Conservation (phyloP, 257 asterid species). For the Solanum acaule region DNA sequence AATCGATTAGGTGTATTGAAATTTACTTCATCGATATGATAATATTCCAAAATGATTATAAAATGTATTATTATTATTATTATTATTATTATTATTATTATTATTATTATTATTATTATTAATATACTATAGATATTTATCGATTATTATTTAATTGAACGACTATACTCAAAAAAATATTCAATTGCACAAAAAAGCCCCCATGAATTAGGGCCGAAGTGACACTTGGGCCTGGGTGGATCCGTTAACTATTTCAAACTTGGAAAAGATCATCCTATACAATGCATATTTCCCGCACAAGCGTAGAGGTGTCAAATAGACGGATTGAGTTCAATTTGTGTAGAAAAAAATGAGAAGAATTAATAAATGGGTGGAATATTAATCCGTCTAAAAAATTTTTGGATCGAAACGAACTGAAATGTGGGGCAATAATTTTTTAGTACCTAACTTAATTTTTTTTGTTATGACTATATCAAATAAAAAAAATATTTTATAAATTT, state of each 20-base stretch:
- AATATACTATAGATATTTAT: too few species aligned
- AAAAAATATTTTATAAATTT: neutral
- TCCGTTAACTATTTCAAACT: neutral
- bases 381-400: fast-evolving
- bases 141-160: too few species aligned
- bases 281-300: neutral
- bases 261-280: neutral
- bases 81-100: too few species aligned
- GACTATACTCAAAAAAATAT: neutral
- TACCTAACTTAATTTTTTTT: neutral
- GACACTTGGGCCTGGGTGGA: neutral
- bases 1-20: neutral
- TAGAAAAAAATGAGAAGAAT: neutral
- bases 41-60: too few species aligned
- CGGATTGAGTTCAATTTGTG: neutral
- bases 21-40: neutral
- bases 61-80: too few species aligned
- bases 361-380: neutral
- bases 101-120: too few species aligned
- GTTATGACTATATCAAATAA: neutral
- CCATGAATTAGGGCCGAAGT: neutral
- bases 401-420: neutral
- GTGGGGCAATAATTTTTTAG: neutral
- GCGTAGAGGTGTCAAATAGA: neutral
- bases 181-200: neutral